Percentiles rank a stretch among this genome's conserved stretches.
Conservation (phyloP, 1,284 basidiomycete genomes). For the Thelephora terrestris region DNA sequence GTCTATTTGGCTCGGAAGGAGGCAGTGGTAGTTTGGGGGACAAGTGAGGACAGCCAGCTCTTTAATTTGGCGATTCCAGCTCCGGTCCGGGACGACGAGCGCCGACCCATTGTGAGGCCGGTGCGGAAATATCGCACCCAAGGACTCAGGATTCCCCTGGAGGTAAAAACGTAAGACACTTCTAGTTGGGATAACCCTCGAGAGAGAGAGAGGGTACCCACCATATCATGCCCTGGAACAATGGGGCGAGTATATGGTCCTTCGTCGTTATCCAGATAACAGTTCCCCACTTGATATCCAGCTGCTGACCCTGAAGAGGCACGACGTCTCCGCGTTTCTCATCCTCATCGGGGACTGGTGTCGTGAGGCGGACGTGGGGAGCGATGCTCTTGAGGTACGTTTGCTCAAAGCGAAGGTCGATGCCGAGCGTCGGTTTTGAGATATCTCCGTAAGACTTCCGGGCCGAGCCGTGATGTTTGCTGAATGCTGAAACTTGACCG, state of each 20-base stretch:
- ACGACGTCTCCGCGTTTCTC: constrained; percentile 30
- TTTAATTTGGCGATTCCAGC: constrained; percentile 10
- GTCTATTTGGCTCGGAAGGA: too few relatives aligned
- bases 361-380: constrained; percentile 37
- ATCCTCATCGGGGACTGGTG: constrained; percentile 14
- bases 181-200: neutral
- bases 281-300: constrained; percentile 32
- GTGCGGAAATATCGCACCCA: constrained; percentile 10
- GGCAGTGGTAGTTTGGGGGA: neutral
- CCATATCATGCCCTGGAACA: constrained; percentile 66
- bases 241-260: constrained; percentile 59
- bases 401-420: constrained; percentile 65
- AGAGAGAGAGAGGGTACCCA: constrained; percentile 22
- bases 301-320: constrained; percentile 26
- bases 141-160: neutral
- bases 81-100: neutral
- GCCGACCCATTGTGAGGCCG: neutral
- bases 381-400: constrained; percentile 53
- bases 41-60: constrained; percentile 12
- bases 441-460: too few relatives aligned
- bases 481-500: too few relatives aligned
- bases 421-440: constrained; percentile 13
- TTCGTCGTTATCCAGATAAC: constrained; percentile 53
- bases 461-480: too few relatives aligned
- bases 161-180: neutral